Evolutionary conservation across 345 rosid species (phyloP).

Genomic region (Geranium brycei): DNA sequence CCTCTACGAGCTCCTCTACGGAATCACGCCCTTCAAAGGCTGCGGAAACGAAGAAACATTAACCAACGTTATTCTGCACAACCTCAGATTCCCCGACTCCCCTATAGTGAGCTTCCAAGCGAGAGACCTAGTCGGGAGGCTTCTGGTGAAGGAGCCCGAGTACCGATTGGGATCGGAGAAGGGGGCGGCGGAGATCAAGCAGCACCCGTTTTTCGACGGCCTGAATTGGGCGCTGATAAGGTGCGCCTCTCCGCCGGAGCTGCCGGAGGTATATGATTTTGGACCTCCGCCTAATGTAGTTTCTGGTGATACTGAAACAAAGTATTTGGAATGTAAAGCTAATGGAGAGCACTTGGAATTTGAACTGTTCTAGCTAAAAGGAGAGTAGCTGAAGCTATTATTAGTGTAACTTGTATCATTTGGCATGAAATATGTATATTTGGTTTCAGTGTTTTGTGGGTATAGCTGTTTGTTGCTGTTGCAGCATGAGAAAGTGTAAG

Average conservation of each 20-base stretch:
- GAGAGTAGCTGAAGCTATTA: too few species aligned
- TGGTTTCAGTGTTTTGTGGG: too few species aligned
- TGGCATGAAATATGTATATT: too few species aligned
- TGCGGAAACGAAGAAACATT: conserved; percentile 67
- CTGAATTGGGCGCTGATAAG: conserved; percentile 89
- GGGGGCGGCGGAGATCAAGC: conserved; percentile 53
- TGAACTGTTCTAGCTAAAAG: conserved; percentile 47
- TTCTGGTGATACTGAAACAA: conserved; percentile 24
- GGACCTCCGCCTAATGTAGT: conserved; percentile 18
- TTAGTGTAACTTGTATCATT: too few species aligned
- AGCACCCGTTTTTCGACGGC: conserved; percentile 49
- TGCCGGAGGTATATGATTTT: conserved; percentile 41
- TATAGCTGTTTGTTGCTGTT: too few species aligned
- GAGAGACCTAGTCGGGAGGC: conserved; percentile 56
- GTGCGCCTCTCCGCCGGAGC: conserved; percentile 70
- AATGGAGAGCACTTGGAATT: conserved; percentile 78
- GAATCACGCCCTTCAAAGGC: conserved; percentile 82
- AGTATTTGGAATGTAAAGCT: conserved; percentile 56
- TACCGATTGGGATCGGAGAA: conserved; percentile 54
- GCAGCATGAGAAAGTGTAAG: too few species aligned
- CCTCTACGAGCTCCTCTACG: conserved; percentile 75
- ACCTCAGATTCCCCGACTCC: conserved; percentile 65
- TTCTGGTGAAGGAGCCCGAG: conserved; percentile 81
- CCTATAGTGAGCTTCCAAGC: conserved; percentile 72
- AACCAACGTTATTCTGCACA: conserved; percentile 57